Evolutionary conservation across 2,329 filamentous ascomycete genomes (phyloP), one percentile per base, ranked within the genome.

Genomic region (Ophiostoma triangulosporum): DNA sequence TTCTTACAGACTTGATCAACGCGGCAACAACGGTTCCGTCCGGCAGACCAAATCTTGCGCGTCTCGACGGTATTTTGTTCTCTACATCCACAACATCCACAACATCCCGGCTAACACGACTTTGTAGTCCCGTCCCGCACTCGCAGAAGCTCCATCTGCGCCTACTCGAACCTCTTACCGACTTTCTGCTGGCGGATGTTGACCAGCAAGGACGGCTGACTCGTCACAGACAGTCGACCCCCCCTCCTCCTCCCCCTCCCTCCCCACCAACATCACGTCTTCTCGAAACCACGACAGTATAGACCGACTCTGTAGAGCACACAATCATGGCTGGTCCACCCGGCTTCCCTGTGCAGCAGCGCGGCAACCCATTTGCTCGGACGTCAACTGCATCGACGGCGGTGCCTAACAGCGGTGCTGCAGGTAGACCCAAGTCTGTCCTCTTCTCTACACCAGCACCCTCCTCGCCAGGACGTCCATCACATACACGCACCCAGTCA

Each of bases 291-390:
- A 38, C 35, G 35, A 11, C 35, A 38, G 17, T 7, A 26, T 43
- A 29, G 17, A 26, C 26, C 15, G 20, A 36, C 9, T 11, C 7
- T n/a, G n/a, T n/a, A 48, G n/a, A 48, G 11, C 27, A 31, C 17
- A 31, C 20, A 24, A 32, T 50, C 11, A 50, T 59, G 51, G 29
- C 49, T n/a, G 57, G 56, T 6, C 38, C 51, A 9, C 35, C 57
- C 26, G 56, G 56, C 12, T 53, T 57, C 17, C 24, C 56, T 6
- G 40, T 24, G 24, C 40, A 45, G 52, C 26, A 48, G 65, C 86
- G 88, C 63, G 86, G 81, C 65, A 91, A 88, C 69, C 86, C 87
- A 15, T 94, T 95, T 65, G 75, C 77, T 56, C 79, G 88, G 64
- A 80, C 81, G 52, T 71, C 75, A 45, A 84, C 86, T 15, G 76